Conservation (phyloP, 257 asterid genomes). For the Nemophila menziesii region DNA sequence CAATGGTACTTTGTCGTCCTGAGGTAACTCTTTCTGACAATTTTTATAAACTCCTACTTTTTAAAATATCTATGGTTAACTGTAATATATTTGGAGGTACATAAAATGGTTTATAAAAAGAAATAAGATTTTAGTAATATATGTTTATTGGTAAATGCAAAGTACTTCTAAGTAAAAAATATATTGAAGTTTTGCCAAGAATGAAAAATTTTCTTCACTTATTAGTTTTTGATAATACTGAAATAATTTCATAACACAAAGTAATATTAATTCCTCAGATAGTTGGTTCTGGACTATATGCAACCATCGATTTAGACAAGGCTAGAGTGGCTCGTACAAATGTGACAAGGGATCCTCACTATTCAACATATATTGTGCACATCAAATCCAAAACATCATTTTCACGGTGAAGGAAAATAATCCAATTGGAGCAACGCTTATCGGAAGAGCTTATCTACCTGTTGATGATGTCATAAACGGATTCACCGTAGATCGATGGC, state of each 20-base stretch:
- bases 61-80: no score
- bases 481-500: slow-evolving; percentile 42
- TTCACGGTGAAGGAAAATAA: slow-evolving; percentile 57
- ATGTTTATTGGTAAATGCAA: no score
- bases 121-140: no score
- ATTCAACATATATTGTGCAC: slow-evolving; percentile 67
- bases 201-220: background rate
- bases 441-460: slow-evolving; percentile 65
- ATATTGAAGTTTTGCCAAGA: no score
- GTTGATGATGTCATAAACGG: slow-evolving; percentile 46
- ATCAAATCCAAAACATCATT: slow-evolving; percentile 39
- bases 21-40: slow-evolving; percentile 21
- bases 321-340: slow-evolving; percentile 69
- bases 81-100: no score
- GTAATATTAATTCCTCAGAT: slow-evolving; percentile 20
- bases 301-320: slow-evolving; percentile 60
- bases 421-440: slow-evolving; percentile 61
- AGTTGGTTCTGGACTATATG: slow-evolving; percentile 44
- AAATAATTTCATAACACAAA: background rate
- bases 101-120: no score
- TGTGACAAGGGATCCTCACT: slow-evolving; percentile 40
- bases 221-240: no score
- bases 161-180: no score
- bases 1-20: slow-evolving; percentile 40
- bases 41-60: background rate